Base-by-base conservation (phyloP, 2,329 filamentous ascomycete genomes). In the Aspergillus thermomutatus region DNA sequence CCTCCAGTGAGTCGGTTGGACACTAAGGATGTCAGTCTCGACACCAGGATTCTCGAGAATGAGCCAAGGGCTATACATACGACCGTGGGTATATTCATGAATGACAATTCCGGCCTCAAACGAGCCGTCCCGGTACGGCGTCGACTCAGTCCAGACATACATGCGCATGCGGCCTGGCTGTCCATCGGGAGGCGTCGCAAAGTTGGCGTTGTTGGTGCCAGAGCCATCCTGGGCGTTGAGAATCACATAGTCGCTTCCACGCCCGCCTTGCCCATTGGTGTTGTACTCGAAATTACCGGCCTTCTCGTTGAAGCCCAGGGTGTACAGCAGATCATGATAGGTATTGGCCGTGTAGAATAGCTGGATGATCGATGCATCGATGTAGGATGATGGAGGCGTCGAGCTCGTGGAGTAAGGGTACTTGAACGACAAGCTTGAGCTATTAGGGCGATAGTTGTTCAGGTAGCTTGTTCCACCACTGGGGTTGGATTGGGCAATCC, bases 291-390 rank as follows among this genome's bases (percentile, higher is more conserved):
- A 62, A 56, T 62, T 62, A 40, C 60, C 60, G 17, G 60, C 56
- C 23, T 37, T 19, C 34, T 62, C 60, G 11, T 27, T 54, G 43
- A 62, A 62, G 26, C 60, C 60, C 0, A 62, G 52, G 7, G 21
- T 37, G 25, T 62, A 57, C 2, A 62, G 54, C 19, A 62, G 58
- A 37, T 62, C 60, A 49, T 62, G 60, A 31, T 62, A 62, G n/a
- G 46, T 52, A 41, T 62, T 62, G n/a, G 53, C 58, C 2, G 60
- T 62, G 45, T 62, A 62, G 54, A 62, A 62, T 5, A 62, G 52
- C 46, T 62, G 60, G 2, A 53, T 54, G 43, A 62, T 59, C 3
- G 60, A 60, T 2, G 60, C 60, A 41, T 62, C 54, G 17, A 57
- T 54, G 46, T 62, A 62, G 7, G 56, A 59, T 2, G 41, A 28